Evolutionary conservation across 495 filamentous ascomycete species (phyloP).

Genomic region (Neurospora sp.): DNA sequence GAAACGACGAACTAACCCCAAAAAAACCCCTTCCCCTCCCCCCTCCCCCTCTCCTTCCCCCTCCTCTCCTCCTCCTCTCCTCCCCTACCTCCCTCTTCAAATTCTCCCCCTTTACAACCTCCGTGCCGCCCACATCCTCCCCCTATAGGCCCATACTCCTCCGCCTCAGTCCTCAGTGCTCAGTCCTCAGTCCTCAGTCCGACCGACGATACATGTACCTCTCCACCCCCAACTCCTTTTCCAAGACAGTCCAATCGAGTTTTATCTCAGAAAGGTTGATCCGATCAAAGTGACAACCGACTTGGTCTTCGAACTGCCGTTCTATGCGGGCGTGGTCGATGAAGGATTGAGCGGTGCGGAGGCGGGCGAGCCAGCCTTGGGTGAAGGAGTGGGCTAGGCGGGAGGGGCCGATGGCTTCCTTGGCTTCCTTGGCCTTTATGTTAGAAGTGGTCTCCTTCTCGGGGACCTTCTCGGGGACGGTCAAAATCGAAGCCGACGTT

Average conservation of each 20-base stretch:
- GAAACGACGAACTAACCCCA: no score
- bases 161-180: neutral
- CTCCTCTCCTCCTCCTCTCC: neutral
- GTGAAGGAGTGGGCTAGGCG: constrained; percentile 14
- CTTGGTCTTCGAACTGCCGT: constrained; percentile 1
- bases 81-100: neutral
- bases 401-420: neutral
- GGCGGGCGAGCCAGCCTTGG: constrained; percentile 15
- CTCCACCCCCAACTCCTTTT: neutral
- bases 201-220: neutral
- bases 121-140: no score
- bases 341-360: constrained; percentile 7
- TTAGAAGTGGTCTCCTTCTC: no score
- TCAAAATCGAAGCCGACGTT: no score
- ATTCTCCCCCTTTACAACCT: neutral
- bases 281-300: neutral
- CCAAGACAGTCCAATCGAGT: neutral
- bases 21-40: no score
- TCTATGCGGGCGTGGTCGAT: constrained; percentile 14
- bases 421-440: no score
- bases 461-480: no score
- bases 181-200: no score
- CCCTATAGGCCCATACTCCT: neutral
- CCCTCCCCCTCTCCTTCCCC: neutral
- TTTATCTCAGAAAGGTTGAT: neutral